phyloP scores from a whole-genome alignment of 2,329 filamentous ascomycete species.

The Aspergillus neotritici region DNA sequence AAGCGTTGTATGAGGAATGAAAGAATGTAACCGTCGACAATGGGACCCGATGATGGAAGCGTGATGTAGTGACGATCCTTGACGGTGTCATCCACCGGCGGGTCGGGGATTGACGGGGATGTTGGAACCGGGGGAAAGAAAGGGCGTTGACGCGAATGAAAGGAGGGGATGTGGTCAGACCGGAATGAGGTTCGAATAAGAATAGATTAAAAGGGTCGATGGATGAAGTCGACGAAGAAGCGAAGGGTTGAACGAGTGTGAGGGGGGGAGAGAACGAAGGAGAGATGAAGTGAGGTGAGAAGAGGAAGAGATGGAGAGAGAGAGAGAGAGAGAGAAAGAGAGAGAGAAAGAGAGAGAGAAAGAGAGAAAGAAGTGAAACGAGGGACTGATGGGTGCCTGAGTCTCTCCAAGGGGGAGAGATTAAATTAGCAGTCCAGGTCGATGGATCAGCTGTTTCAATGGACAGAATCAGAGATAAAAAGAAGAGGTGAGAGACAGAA shows the following conservation, averaged over 20 bases:
- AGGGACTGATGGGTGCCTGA: slow-evolving; percentile 2
- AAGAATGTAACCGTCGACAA: too few species aligned
- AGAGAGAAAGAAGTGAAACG: slow-evolving; percentile 3
- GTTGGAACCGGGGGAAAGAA: too few species aligned
- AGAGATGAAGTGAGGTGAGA: slow-evolving; percentile 3
- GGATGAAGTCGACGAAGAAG: too few species aligned
- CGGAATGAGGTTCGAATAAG: slow-evolving; percentile 9
- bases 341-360: slow-evolving; percentile 7
- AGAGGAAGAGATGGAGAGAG: slow-evolving; percentile 8
- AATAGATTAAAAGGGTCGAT: too few species aligned
- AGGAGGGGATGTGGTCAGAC: not conserved
- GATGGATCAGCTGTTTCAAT: not conserved
- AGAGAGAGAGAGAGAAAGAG: slow-evolving; percentile 5
- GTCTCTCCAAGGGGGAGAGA: not conserved
- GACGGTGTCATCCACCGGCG: slow-evolving; percentile 18
- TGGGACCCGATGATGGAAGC: not conserved
- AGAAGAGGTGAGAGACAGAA: not conserved
- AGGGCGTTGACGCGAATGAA: too few species aligned
- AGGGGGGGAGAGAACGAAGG: too few species aligned
- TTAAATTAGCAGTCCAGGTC: not conserved
- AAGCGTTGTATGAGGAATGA: slow-evolving; percentile 6
- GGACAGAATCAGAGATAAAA: not conserved
- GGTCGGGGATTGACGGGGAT: too few species aligned
- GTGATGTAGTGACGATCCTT: not conserved
- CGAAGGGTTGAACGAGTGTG: too few species aligned